These are phyloP conservation scores for Phytopythium chamaehyphon DNA, from an alignment of 352 stramenopile species.

Conservation along the genomic window DNA sequence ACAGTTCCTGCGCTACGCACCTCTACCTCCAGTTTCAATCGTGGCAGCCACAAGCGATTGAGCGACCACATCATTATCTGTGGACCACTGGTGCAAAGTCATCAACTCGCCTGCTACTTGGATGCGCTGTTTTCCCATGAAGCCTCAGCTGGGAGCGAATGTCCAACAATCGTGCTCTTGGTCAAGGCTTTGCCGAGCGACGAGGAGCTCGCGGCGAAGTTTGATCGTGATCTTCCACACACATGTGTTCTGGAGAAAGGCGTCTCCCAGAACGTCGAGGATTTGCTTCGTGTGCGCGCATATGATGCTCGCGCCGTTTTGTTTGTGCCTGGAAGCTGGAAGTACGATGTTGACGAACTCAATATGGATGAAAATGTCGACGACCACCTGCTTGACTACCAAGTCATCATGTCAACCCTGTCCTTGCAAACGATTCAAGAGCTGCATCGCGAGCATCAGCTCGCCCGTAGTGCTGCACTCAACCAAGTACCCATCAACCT, in stretches of 20 bases:
- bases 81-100: slow-evolving; percentile 29
- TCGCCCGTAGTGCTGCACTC: neutral
- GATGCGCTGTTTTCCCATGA: slow-evolving; percentile 36
- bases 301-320: slow-evolving; percentile 37
- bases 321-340: slow-evolving; percentile 48
- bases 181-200: slow-evolving; percentile 35
- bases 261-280: slow-evolving; percentile 43
- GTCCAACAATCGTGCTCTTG: slow-evolving; percentile 52
- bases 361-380: slow-evolving; percentile 24
- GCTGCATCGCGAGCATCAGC: slow-evolving; percentile 28
- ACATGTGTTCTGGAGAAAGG: slow-evolving; percentile 13
- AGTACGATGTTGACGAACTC: slow-evolving; percentile 34
- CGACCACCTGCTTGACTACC: slow-evolving; percentile 53
- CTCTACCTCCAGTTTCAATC: slow-evolving; percentile 14
- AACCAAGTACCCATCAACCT: neutral
- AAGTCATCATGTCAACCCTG: slow-evolving; percentile 63
- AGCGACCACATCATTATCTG: slow-evolving; percentile 43
- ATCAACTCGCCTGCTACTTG: slow-evolving; percentile 39
- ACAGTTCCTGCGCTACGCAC: slow-evolving; percentile 11
- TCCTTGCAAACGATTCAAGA: slow-evolving; percentile 37
- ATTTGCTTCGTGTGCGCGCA: slow-evolving; percentile 42
- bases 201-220: slow-evolving; percentile 18
- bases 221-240: slow-evolving; percentile 5
- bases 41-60: slow-evolving; percentile 13
- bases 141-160: neutral